phyloP scores from a whole-genome alignment of 2,329 filamentous ascomycete genomes.

The Exophiala calicioides region DNA sequence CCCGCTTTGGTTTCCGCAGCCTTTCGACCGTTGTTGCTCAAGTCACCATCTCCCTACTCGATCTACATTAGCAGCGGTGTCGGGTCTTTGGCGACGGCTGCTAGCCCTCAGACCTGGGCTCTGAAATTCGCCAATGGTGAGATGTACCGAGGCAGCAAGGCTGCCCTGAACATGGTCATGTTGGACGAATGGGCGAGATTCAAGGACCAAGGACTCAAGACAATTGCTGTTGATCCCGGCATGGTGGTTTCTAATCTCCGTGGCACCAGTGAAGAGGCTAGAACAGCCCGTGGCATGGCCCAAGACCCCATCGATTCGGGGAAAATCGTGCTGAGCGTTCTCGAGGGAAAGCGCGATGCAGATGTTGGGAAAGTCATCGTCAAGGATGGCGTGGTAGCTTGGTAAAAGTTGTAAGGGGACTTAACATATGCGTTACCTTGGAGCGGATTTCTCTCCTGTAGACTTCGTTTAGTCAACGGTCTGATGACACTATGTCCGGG shows the following conservation, averaged over 20 bases:
- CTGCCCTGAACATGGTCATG: conserved; percentile 53
- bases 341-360: conserved; percentile 45
- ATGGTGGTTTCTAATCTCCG: conserved; percentile 49
- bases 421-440: too few relatives aligned
- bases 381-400: conserved; percentile 18
- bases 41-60: conserved; percentile 32
- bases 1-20: conserved; percentile 37
- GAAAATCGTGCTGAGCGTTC: conserved; percentile 42
- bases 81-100: conserved; percentile 33
- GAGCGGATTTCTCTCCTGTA: too few relatives aligned
- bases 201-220: conserved; percentile 49
- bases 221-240: conserved; percentile 50
- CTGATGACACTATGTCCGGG: too few relatives aligned
- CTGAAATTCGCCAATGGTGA: neutral
- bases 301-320: conserved; percentile 40
- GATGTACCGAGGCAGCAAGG: conserved; percentile 21
- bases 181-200: conserved; percentile 46
- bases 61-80: conserved; percentile 41
- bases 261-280: conserved; percentile 37
- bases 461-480: too few relatives aligned
- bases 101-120: conserved; percentile 14
- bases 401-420: too few relatives aligned
- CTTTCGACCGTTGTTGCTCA: conserved; percentile 38
- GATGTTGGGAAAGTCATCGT: conserved; percentile 38
- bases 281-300: conserved; percentile 27